These are phyloP conservation scores for Pulveroboletus sp. DNA, from an alignment of 768 basidiomycete genomes.

Conservation along the genomic window DNA sequence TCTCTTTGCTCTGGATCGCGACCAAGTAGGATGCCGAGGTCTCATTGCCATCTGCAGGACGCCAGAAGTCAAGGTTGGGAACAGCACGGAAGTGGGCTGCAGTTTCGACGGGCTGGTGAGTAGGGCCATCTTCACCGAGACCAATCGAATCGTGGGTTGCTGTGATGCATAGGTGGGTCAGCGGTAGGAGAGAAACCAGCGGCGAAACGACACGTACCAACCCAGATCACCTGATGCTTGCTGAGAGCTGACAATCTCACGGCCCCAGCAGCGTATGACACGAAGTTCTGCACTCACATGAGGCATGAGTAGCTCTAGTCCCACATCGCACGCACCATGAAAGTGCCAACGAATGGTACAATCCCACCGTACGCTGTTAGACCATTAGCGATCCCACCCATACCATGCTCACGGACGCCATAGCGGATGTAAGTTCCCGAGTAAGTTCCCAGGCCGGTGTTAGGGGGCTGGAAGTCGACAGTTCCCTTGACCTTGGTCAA, in stretches of 20 bases:
- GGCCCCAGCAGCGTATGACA: constrained; percentile 90
- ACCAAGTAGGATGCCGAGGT: constrained; percentile 89
- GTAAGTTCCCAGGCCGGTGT: constrained; percentile 79
- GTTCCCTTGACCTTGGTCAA: constrained; percentile 80
- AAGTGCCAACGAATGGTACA: constrained; percentile 88
- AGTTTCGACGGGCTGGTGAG: constrained; percentile 93
- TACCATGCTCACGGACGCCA: constrained; percentile 96
- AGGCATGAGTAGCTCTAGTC: constrained; percentile 6
- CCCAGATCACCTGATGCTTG: constrained; percentile 89
- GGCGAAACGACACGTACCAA: constrained; percentile 50
- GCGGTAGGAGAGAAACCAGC: neutral
- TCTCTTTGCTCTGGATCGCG: constrained; percentile 67
- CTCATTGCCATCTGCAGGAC: constrained; percentile 94
- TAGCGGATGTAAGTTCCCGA: constrained; percentile 89
- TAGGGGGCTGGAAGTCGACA: constrained; percentile 90
- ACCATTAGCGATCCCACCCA: constrained; percentile 95
- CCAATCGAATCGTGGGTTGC: constrained; percentile 96
- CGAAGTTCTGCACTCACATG: constrained; percentile 64
- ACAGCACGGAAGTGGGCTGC: constrained; percentile 81
- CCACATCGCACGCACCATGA: constrained; percentile 56
- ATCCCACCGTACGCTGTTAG: constrained; percentile 86
- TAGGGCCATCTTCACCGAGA: constrained; percentile 91
- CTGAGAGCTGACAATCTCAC: constrained; percentile 88
- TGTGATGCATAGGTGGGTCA: constrained; percentile 22
- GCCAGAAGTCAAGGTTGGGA: constrained; percentile 91